Percentiles rank a stretch among this genome's conserved stretches.
These are phyloP conservation scores for Pichia manshurica DNA, from an alignment of 805 yeast species.

Conservation along the genomic window DNA sequence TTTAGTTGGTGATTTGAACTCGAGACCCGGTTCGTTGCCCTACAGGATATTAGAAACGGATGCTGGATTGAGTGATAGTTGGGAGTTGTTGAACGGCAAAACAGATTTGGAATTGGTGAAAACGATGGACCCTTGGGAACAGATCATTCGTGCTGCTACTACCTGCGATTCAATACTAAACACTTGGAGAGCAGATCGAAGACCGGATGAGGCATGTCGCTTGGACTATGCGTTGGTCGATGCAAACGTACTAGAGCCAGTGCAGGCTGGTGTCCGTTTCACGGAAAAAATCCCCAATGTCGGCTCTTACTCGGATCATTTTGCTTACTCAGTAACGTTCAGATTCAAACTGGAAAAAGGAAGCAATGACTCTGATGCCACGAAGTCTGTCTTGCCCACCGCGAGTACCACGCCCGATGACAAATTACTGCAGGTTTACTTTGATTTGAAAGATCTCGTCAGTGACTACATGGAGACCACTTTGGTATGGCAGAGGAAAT, in stretches of 20 bases:
- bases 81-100: conserved; percentile 64
- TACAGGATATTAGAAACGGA: conserved; percentile 64
- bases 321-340: conserved; percentile 60
- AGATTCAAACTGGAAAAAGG: conserved; percentile 14
- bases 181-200: conserved; percentile 67
- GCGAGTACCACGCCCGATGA: background rate
- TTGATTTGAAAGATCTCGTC: conserved; percentile 45
- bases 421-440: conserved; percentile 33
- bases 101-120: conserved; percentile 39
- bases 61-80: conserved; percentile 70
- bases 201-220: conserved; percentile 70
- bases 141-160: conserved; percentile 67
- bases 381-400: background rate
- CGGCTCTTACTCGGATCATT: conserved; percentile 88
- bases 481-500: conserved; percentile 50
- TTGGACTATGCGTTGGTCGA: conserved; percentile 87
- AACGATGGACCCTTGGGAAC: conserved; percentile 48
- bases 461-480: conserved; percentile 43
- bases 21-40: conserved; percentile 81
- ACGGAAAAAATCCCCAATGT: conserved; percentile 60
- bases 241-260: conserved; percentile 42
- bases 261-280: conserved; percentile 66
- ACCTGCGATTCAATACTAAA: conserved; percentile 87
- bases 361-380: background rate
- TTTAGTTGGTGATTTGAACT: conserved; percentile 90